Conservation (phyloP, 23 red algal species). For the Agarophyton chilense region DNA sequence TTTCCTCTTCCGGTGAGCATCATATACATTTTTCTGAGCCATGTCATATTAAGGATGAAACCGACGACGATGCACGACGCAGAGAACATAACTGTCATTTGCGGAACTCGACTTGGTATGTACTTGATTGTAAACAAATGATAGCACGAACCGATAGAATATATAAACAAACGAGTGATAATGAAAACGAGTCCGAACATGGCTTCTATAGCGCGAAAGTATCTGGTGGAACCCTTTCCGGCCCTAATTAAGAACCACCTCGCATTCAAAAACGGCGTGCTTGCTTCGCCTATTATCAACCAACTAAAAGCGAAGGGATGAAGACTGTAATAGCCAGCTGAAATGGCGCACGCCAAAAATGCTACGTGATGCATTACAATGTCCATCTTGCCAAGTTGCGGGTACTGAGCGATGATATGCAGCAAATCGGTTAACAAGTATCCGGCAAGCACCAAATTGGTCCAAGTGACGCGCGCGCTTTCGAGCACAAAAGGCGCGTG, state of each 20-base stretch:
- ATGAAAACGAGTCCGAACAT: conserved; percentile 69
- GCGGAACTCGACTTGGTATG: conserved; percentile 13
- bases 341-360: conserved; percentile 39
- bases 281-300: conserved; percentile 77
- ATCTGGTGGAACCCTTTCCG: conserved; percentile 38
- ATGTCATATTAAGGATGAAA: conserved; percentile 68
- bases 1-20: background rate
- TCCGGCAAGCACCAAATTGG: conserved; percentile 40
- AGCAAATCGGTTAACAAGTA: conserved; percentile 70
- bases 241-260: conserved; percentile 72
- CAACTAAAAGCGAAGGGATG: conserved; percentile 67
- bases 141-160: conserved; percentile 34
- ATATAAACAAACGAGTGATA: conserved; percentile 68
- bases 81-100: background rate
- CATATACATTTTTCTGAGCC: conserved; percentile 64
- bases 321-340: conserved; percentile 53
- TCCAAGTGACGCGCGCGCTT: conserved; percentile 28
- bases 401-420: conserved; percentile 58
- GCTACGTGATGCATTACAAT: conserved; percentile 70
- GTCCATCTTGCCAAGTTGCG: conserved; percentile 56
- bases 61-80: conserved; percentile 43
- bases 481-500: conserved; percentile 11
- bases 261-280: conserved; percentile 77
- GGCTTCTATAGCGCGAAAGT: conserved; percentile 30
- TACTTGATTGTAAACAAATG: conserved; percentile 41